Evolutionary conservation across 2,329 filamentous ascomycete species (phyloP).

Genomic region (Pleoardoris graminearum): DNA sequence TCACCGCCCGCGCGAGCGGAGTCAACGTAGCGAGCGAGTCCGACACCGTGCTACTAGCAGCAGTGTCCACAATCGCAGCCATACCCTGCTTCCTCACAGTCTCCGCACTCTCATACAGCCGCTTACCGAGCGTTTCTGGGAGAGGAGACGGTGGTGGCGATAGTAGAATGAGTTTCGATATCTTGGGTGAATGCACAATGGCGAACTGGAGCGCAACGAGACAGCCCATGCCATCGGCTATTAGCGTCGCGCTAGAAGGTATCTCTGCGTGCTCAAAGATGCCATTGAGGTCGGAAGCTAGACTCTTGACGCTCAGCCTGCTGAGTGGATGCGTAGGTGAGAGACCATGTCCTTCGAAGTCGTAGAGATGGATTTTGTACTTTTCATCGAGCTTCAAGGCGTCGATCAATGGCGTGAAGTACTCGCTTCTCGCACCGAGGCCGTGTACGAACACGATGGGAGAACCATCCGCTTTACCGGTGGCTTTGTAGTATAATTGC

Average conservation of each 20-base stretch:
- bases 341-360: constrained; percentile 61
- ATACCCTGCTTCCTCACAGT: constrained; percentile 53
- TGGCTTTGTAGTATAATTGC: constrained; percentile 45
- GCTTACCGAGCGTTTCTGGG: constrained; percentile 40
- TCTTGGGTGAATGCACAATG: constrained; percentile 44
- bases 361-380: constrained; percentile 51
- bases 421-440: constrained; percentile 53
- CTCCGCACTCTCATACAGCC: constrained; percentile 42
- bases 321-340: constrained; percentile 55
- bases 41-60: constrained; percentile 35
- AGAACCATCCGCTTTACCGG: constrained; percentile 25
- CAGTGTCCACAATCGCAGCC: constrained; percentile 47
- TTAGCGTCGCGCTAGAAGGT: constrained; percentile 43
- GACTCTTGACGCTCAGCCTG: constrained; percentile 50
- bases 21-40: constrained; percentile 49
- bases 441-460: constrained; percentile 60
- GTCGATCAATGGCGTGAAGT: constrained; percentile 52
- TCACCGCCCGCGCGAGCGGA: constrained; percentile 49
- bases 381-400: constrained; percentile 34
- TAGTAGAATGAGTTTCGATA: constrained; percentile 53
- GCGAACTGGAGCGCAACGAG: constrained; percentile 53
- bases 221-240: constrained; percentile 59
- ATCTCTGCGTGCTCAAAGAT: constrained; percentile 45
- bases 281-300: constrained; percentile 49
- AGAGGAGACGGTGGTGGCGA: constrained; percentile 54